phyloP scores from a whole-genome alignment of 78 protist species.

The Dictyostelium citrinum region DNA sequence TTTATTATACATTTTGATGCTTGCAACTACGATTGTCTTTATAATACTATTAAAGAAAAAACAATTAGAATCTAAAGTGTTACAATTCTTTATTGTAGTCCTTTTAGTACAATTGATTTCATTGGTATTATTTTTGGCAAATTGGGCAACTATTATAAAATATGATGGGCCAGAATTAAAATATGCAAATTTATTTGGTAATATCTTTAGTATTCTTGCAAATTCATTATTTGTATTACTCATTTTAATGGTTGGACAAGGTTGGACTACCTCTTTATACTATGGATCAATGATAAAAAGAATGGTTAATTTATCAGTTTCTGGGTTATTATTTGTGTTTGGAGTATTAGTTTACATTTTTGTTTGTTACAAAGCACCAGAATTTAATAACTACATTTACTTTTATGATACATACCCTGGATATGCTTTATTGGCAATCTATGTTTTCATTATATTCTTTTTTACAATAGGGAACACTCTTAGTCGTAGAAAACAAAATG shows the following conservation, averaged over 20 bases:
- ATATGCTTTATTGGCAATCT: slow-evolving; percentile 28
- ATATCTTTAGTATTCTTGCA: neutral
- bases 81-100: neutral
- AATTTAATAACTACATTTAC: neutral
- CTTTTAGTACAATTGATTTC: neutral
- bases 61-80: slow-evolving; percentile 25
- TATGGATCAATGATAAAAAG: slow-evolving; percentile 20
- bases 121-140: neutral
- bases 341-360: neutral
- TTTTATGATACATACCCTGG: slow-evolving; percentile 59
- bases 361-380: neutral
- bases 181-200: slow-evolving; percentile 15
- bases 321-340: neutral
- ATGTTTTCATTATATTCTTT: neutral
- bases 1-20: neutral
- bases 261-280: slow-evolving; percentile 38
- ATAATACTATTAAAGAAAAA: neutral
- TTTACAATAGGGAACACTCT: neutral
- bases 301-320: neutral
- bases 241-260: slow-evolving; percentile 54
- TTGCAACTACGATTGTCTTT: neutral
- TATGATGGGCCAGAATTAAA: neutral
- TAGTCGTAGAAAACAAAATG: slow-evolving; percentile 25
- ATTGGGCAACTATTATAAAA: slow-evolving; percentile 15
- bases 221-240: slow-evolving; percentile 16